phyloP scores from a whole-genome alignment of 2,329 filamentous ascomycete genomes.

The Pseudohalonectria lignicola region DNA sequence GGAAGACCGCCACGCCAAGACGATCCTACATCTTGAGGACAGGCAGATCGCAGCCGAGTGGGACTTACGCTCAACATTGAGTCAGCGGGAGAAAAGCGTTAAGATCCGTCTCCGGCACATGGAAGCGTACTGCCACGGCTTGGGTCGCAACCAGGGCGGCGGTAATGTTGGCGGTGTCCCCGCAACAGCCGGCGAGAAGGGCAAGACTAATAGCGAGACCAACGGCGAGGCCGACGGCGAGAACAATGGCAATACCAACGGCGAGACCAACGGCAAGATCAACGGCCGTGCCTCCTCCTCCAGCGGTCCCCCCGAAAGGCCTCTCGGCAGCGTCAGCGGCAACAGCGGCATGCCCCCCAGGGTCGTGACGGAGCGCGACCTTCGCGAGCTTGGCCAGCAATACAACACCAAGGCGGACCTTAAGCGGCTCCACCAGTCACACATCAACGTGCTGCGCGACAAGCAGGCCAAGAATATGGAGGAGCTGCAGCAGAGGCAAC shows the following conservation, averaged over 20 bases:
- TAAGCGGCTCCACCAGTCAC: slow-evolving; percentile 45
- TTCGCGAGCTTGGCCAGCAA: slow-evolving; percentile 48
- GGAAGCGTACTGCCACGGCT: slow-evolving; percentile 52
- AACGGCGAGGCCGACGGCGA: too few relatives aligned
- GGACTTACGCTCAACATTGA: slow-evolving; percentile 41
- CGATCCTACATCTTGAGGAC: slow-evolving; percentile 45
- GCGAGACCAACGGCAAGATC: background rate
- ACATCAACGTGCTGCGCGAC: slow-evolving; percentile 56
- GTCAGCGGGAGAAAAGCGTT: slow-evolving; percentile 46
- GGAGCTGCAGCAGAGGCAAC: slow-evolving; percentile 43
- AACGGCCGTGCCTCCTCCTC: background rate
- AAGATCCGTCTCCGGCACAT: slow-evolving; percentile 50
- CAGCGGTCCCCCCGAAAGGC: background rate
- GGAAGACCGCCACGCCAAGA: slow-evolving; percentile 42
- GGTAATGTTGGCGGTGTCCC: slow-evolving; percentile 1
- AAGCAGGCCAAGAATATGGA: slow-evolving; percentile 51
- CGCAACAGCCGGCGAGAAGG: background rate
- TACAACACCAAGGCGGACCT: slow-evolving; percentile 50
- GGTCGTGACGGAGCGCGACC: slow-evolving; percentile 47
- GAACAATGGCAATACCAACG: too few relatives aligned
- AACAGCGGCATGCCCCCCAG: slow-evolving; percentile 30
- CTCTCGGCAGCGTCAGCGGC: background rate
- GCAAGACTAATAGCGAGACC: background rate
- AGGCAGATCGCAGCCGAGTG: slow-evolving; percentile 52
- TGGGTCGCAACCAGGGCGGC: slow-evolving; percentile 27